phyloP scores from a whole-genome alignment of 2,329 filamentous ascomycete species.

The Penicillium sp. region DNA sequence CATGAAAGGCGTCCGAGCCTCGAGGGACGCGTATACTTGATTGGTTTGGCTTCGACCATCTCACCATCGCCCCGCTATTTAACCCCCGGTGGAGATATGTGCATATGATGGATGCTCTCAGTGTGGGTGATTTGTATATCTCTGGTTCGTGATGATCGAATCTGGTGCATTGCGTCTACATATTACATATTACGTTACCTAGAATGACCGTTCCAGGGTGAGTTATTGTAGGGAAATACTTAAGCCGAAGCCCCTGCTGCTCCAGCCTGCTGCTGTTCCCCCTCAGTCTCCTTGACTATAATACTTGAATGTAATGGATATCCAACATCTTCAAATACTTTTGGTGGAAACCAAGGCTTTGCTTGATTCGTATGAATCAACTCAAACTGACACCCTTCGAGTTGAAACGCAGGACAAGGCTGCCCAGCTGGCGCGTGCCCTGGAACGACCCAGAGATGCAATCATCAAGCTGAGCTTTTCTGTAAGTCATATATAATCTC shows the following conservation, averaged over 20 bases:
- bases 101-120: not conserved
- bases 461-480: slow-evolving; percentile 22
- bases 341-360: slow-evolving; percentile 5
- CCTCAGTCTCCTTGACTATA: not conserved
- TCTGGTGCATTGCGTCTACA: no score
- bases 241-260: not conserved
- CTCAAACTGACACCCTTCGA: slow-evolving; percentile 8
- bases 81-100: not conserved
- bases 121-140: not conserved
- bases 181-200: no score
- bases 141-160: no score
- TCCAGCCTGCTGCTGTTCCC: not conserved
- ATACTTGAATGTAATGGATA: slow-evolving; percentile 10
- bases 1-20: no score
- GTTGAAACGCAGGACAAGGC: slow-evolving; percentile 20
- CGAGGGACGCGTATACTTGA: not conserved
- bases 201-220: no score
- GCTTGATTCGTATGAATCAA: slow-evolving; percentile 14
- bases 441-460: slow-evolving; percentile 22
- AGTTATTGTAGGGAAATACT: no score
- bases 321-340: slow-evolving; percentile 8
- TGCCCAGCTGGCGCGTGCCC: slow-evolving; percentile 13
- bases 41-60: not conserved
- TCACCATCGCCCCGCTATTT: not conserved
- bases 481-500: not conserved